Base-by-base conservation (phyloP, 106 monocot genomes). In the Gastrodia elata region DNA sequence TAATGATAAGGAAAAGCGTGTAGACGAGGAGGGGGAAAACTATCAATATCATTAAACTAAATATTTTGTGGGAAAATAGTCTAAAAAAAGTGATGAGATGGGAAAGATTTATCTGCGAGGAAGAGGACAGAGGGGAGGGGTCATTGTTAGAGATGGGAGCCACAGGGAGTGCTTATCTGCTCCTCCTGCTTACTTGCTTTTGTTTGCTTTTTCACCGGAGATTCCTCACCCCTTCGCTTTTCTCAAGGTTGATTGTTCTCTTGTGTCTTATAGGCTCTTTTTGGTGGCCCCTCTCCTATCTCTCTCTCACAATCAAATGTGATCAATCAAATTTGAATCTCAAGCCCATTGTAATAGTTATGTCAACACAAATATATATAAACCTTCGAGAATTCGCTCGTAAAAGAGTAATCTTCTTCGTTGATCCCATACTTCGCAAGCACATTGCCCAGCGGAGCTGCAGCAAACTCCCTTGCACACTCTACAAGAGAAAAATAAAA, bases 181-280 rank as follows among this genome's bases (percentile, higher is more conserved):
- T 67, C 67, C 38, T 27, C 67, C 15, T 35, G 36, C 36, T 67
- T 37, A 18, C 14, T 67, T 67, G 36, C 67, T 37, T 67, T 67
- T 67, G 67, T 67, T 36, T 67, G 34, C 43, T 44, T 38, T n/a
- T 67, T 67, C 35, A 3, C 36, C 20, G n/a, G 8, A 27, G 67
- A 67, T 67, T 67, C 67, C 67, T 37, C 30, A 26, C 28, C 37
- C 37, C 67, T 37, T 27, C 38, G 2, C 37, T 67, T 38, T 38
- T 67, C 38, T 67, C 67, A 67, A 61, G 61, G 61, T 61, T 61
- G 61, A 61, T 61, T 61, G 61, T 61, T 61, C 61, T 30, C 61
- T 61, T 33, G 14, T 61, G 61, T 61, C 61, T 61, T 61, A 32
- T 61, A 61, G 61, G 61, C 61, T 61, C 2, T 52, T 52, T n/a